Evolutionary conservation across 1,284 basidiomycete genomes (phyloP).

Genomic region (Trichosporon faecale): DNA sequence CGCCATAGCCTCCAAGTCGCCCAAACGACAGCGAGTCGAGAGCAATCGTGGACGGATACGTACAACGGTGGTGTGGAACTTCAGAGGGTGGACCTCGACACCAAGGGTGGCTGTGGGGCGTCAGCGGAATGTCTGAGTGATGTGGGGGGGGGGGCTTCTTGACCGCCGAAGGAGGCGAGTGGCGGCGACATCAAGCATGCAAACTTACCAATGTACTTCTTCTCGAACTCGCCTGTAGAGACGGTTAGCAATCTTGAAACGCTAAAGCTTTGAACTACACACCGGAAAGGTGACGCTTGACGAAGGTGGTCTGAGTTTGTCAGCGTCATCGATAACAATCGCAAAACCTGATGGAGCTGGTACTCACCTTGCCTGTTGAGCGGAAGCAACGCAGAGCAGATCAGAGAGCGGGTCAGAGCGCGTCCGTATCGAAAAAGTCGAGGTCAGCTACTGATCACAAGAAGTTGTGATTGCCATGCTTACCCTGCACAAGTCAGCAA

Average conservation of each 20-base stretch:
- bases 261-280: conserved; percentile 13
- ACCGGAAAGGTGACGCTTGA: conserved; percentile 99
- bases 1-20: neutral
- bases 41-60: neutral
- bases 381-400: neutral
- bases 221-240: conserved; percentile 81
- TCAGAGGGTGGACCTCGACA: conserved; percentile 97
- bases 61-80: conserved; percentile 90
- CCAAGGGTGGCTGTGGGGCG: conserved; percentile 80
- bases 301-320: conserved; percentile 75
- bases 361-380: conserved; percentile 32
- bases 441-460: conserved; percentile 14
- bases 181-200: neutral
- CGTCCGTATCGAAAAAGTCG: neutral
- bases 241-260: conserved; percentile 15
- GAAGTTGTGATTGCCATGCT: conserved; percentile 9
- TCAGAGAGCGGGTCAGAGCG: neutral
- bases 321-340: conserved; percentile 16
- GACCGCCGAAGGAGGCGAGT: neutral
- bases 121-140: conserved; percentile 1
- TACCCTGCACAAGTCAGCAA: conserved; percentile 20
- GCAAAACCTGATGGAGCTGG: neutral
- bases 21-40: neutral
- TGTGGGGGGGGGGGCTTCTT: neutral
- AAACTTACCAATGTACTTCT: conserved; percentile 94